Evolutionary conservation across 164 flowering plant genomes (phyloP).

Genomic region (Hamamelis virginiana): DNA sequence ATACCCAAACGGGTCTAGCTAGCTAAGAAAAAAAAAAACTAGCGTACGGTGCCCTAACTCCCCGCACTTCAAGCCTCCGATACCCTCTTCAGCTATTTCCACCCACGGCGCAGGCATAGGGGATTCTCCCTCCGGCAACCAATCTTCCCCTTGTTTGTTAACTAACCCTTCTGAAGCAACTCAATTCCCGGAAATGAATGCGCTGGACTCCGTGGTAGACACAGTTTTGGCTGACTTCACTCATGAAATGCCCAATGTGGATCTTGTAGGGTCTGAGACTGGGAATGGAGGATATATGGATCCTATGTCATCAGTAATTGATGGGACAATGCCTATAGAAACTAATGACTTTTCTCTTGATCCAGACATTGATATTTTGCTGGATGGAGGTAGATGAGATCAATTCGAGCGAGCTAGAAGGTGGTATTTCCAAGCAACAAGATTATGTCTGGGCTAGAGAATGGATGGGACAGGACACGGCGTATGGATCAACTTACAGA

Average conservation of each 20-base stretch:
- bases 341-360: conserved; percentile 24
- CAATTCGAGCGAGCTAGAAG: conserved; percentile 25
- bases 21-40: too few relatives aligned
- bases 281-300: conserved; percentile 20
- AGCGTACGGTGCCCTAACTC: too few relatives aligned
- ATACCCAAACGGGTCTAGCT: too few relatives aligned
- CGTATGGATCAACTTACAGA: conserved; percentile 53
- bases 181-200: conserved; percentile 16
- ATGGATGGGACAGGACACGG: conserved; percentile 33
- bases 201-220: conserved; percentile 17
- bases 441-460: conserved; percentile 23
- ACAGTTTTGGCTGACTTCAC: too few relatives aligned
- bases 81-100: too few relatives aligned
- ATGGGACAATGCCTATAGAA: conserved; percentile 26
- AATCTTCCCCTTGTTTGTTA: conserved; percentile 23
- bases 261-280: too few relatives aligned
- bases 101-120: too few relatives aligned
- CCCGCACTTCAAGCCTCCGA: too few relatives aligned
- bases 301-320: conserved; percentile 24
- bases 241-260: too few relatives aligned
- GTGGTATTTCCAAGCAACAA: conserved; percentile 21
- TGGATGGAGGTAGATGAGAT: conserved; percentile 45
- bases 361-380: conserved; percentile 24
- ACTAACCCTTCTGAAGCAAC: too few relatives aligned
- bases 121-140: conserved; percentile 41